Base-by-base conservation (phyloP, 2,329 filamentous ascomycete species). In the Coniochaeta pulveracea region DNA sequence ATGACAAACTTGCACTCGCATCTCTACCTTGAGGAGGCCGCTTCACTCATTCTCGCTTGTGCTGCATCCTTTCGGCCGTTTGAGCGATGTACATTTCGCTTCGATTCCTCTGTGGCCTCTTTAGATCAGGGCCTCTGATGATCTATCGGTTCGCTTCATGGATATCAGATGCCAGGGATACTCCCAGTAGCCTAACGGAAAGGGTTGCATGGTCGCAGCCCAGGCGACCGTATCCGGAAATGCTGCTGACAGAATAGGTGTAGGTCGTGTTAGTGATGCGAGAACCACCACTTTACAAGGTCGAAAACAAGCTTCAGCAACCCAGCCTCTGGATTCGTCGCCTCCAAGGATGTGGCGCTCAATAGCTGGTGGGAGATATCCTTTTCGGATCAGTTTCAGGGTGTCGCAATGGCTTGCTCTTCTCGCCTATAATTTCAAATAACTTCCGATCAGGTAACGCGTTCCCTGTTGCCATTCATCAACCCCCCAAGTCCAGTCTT, bases 161-260 rank as follows among this genome's bases (percentile, higher is more conserved):
- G n/a, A 21, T 31, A 9, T 17, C 4, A 21, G 10, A 3, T 31
- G 19, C 18, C 28, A 31, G 22, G 28, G 28, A 17, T 31, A 17
- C 16, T 8, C 28, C 28, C 11, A 8, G n/a, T n/a, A n/a, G n/a
- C n/a, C n/a, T n/a, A n/a, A n/a, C n/a, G 28, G 18, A 31, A 31
- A 31, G 17, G 28, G 28, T 31, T 31, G 28, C 28, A 31, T 19
- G 18, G 18, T 31, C 11, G 28, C 28, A 31, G 28, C 28, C 22
- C 28, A 31, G 22, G 28, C 22, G 28, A 31, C 28, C 28, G 19
- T 31, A n/a, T 23, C 21, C 21, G n/a, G 21, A 23, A 23, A 8
- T n/a, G 21, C n/a, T n/a, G 21, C 21, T 23, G 21, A 23, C 21
- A 8, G 8, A 8, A 8, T 23, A 8, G 8, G 21, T 8, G 21